Evolutionary conservation across 305 asterid species (phyloP).

Genomic region (Withania somnifera): DNA sequence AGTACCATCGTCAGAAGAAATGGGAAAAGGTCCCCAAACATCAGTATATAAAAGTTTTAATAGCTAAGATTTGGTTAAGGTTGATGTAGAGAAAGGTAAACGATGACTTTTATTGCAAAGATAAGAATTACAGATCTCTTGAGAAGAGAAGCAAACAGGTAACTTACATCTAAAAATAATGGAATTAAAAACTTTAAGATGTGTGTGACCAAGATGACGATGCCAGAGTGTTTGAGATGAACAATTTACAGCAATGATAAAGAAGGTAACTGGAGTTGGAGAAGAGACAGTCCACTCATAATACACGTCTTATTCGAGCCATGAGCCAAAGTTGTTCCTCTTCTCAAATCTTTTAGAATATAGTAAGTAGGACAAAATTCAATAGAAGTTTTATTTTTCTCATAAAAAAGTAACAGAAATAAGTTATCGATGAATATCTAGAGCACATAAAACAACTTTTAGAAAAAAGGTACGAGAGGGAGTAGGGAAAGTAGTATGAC

Average conservation of each 20-base stretch:
- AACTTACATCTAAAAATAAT: not conserved
- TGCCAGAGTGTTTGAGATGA: not conserved
- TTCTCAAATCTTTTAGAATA: not conserved
- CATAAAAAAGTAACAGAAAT: not conserved
- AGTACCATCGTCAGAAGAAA: not conserved
- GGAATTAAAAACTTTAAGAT: not conserved
- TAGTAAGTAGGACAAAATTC: not conserved
- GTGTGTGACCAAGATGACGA: not conserved
- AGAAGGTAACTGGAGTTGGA: not conserved
- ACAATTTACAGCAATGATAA: not conserved
- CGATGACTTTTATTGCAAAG: not conserved
- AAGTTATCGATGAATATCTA: not conserved
- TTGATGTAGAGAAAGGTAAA: not conserved
- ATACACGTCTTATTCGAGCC: not conserved
- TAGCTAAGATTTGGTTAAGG: not conserved
- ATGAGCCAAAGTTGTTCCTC: not conserved
- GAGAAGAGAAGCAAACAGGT: not conserved
- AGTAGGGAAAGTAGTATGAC: not conserved
- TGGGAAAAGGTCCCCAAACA: not conserved
- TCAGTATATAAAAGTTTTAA: not conserved
- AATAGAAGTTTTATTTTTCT: not conserved
- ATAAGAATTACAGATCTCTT: not conserved
- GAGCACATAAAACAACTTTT: not conserved
- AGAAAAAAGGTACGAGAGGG: not conserved
- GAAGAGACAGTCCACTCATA: not conserved